phyloP scores from a whole-genome alignment of 192 early-diverging fungal species.

The Backusella macrospora region DNA sequence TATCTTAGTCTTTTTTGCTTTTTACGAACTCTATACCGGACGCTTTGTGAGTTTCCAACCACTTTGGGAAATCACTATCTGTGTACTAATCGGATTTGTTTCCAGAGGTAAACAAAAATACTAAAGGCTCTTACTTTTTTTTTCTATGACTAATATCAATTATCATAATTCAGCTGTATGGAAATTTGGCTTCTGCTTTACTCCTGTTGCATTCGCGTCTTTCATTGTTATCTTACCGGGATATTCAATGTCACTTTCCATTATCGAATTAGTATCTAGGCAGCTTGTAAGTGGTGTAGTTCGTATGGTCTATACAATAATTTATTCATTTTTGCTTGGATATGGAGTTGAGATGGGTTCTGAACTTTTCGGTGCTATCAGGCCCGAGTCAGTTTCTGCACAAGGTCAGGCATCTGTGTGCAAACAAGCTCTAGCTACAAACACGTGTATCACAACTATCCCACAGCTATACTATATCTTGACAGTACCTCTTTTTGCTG shows the following conservation, averaged over 20 bases:
- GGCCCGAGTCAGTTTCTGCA: constrained; percentile 9
- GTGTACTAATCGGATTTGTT: constrained; percentile 50
- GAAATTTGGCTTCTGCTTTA: constrained; percentile 64
- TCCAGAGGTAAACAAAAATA: constrained; percentile 30
- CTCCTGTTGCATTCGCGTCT: constrained; percentile 61
- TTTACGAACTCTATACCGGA: constrained; percentile 57
- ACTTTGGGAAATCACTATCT: constrained; percentile 53
- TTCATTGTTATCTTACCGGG: constrained; percentile 75
- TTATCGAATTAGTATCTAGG: constrained; percentile 87
- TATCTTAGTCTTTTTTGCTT: constrained; percentile 41
- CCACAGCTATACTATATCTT: constrained; percentile 48
- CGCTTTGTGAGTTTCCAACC: constrained; percentile 50
- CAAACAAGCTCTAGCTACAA: not conserved
- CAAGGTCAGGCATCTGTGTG: constrained; percentile 12
- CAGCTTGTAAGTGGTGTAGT: constrained; percentile 91
- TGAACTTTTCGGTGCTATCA: constrained; percentile 26
- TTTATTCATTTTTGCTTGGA: constrained; percentile 77
- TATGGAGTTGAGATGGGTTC: constrained; percentile 70
- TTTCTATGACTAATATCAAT: not conserved
- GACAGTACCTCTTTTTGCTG: constrained; percentile 55
- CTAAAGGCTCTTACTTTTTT: not conserved
- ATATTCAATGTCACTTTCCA: constrained; percentile 77
- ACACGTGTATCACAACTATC: constrained; percentile 6
- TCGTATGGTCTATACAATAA: constrained; percentile 79
- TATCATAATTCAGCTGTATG: constrained; percentile 26